phyloP scores from a whole-genome alignment of 441 rosid species.

The Arabidopsis hybrid region DNA sequence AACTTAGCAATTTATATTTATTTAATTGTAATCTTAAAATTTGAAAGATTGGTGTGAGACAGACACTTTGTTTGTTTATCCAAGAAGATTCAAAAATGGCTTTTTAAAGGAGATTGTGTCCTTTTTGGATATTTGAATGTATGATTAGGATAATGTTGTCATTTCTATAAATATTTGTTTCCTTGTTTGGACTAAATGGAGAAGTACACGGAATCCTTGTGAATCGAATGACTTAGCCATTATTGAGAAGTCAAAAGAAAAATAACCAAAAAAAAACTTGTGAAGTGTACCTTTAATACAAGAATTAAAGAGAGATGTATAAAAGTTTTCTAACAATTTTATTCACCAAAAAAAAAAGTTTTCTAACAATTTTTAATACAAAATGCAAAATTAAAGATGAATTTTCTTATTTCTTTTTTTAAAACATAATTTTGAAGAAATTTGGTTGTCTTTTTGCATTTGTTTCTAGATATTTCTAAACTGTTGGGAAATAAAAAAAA shows the following conservation, averaged over 20 bases:
- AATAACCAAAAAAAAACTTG: background rate
- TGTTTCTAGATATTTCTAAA: background rate
- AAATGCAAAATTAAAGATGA: background rate
- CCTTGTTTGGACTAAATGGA: conserved; percentile 38
- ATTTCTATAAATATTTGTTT: conserved; percentile 32
- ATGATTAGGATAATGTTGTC: conserved; percentile 36
- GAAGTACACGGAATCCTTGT: conserved; percentile 32
- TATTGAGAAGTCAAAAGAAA: conserved; percentile 10
- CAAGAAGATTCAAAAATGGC: conserved; percentile 20
- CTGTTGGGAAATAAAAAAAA: background rate
- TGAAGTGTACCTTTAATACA: background rate
- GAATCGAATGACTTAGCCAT: conserved; percentile 15
- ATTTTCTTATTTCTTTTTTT: background rate
- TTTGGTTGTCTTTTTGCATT: background rate
- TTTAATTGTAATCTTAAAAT: conserved; percentile 1
- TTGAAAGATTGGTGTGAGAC: conserved; percentile 24
- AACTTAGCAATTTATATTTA: conserved; percentile 17
- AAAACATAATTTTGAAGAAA: background rate
- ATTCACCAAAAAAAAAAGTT: too few species aligned
- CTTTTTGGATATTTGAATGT: conserved; percentile 26
- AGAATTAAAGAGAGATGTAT: too few species aligned
- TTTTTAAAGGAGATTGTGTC: conserved; percentile 19
- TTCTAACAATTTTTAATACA: background rate
- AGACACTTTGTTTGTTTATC: conserved; percentile 11
- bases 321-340: too few species aligned